Base-by-base conservation (phyloP, 1,284 basidiomycete species). In the Ganoderma lingzhi region DNA sequence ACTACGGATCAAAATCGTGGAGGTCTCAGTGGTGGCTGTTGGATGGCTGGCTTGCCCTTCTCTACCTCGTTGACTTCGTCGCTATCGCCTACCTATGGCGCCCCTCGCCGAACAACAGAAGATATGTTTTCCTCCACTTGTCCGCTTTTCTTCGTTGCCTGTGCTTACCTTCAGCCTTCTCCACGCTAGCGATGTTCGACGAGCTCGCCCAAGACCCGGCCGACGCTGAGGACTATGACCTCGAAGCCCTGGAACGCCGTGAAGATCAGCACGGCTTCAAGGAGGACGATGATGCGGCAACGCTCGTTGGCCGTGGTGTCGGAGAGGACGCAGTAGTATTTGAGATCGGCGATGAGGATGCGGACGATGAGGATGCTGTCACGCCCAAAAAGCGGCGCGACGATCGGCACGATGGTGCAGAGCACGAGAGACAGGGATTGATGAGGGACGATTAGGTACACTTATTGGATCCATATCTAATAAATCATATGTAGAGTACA, bases 1-100 rank as follows among this genome's bases (percentile, higher is more conserved):
- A 97, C 78, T 99, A 97, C 78, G 93, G 95, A 8, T 94, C 97
- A 1, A 92, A 93, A 71, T 94, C 95, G n/a, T 99, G 97, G 97
- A 88, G 88, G 73, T 89, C 90, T 65, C 90, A 97, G 63, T 99
- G 98, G 98, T 96, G 96, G 89, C 84, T 99, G 17, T 87, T 99
- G 56, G 98, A 99, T 76, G 98, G 96, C n/a, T 98, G 96, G 87
- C 87, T 99, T 39, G 90, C 93, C 0, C 84, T 96, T 39, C 89
- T 98, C 44, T 98, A 96, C 79, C 87, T 96, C 62, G 81, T 86
- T 42, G 91, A 93, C 59, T 99, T 99, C 80, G 82, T 85, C 60
- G 84, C 89, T 10, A 96, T 99, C 72, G 91, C 94, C 2, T 98
- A 91, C 83, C 85, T 99, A 37, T 99, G 98, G 97, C 87, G 96